Percentiles rank a stretch among this genome's conserved stretches.
phyloP scores from a whole-genome alignment of 768 basidiomycete genomes.

The Chalciporus piperatus region DNA sequence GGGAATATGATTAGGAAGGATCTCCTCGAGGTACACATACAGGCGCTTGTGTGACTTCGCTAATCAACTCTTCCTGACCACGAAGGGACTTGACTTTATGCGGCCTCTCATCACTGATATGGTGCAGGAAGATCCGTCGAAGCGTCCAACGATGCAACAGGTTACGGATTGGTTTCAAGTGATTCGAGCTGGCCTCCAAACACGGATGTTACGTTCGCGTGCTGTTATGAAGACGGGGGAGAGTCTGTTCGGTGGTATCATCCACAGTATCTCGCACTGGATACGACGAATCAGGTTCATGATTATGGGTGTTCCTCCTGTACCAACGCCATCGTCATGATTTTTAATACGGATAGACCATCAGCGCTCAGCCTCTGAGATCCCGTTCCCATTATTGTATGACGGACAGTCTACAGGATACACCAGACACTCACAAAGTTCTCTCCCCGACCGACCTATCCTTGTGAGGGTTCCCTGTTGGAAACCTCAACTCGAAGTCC shows the following conservation, averaged over 20 bases:
- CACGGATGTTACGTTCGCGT: constrained; percentile 27
- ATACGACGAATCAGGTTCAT: neutral
- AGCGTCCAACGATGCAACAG: constrained; percentile 37
- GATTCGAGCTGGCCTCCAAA: constrained; percentile 10
- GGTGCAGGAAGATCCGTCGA: constrained; percentile 34
- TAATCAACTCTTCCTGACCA: neutral
- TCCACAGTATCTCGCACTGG: too few species aligned
- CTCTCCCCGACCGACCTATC: too few species aligned
- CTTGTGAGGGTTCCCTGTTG: too few species aligned
- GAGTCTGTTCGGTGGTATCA: too few species aligned
- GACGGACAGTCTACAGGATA: too few species aligned
- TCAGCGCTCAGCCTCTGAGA: too few species aligned
- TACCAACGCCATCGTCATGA: constrained; percentile 7
- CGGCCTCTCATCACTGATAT: constrained; percentile 24
- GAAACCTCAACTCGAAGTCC: too few species aligned
- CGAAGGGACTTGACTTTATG: neutral
- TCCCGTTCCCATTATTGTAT: too few species aligned
- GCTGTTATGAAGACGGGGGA: too few species aligned
- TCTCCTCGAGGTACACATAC: constrained; percentile 27
- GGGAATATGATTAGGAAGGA: constrained; percentile 35
- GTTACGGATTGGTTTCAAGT: constrained; percentile 20
- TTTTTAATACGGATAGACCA: too few species aligned
- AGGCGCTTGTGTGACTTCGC: neutral
- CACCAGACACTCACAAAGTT: too few species aligned
- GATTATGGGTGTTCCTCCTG: constrained; percentile 11